Conservation (phyloP, 148 eudicot genomes). For the Cornus suecica region DNA sequence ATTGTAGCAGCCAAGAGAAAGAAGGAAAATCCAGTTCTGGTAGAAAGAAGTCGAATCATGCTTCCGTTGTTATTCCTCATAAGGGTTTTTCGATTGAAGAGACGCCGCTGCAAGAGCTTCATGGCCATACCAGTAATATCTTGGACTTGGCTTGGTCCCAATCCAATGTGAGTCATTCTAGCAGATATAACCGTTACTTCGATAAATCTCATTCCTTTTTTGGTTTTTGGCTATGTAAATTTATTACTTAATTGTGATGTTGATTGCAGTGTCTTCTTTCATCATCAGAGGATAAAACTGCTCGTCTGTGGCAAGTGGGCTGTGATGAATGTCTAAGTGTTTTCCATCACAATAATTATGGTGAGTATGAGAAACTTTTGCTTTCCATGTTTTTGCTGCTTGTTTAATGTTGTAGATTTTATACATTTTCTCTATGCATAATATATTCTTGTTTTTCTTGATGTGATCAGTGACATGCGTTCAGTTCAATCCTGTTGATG, state of each 20-base stretch:
- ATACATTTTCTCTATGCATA: background rate
- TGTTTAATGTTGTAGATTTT: background rate
- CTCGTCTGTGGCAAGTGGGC: slow-evolving; percentile 75
- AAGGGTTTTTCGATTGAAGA: slow-evolving; percentile 59
- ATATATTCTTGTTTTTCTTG: background rate
- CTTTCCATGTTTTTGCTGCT: background rate
- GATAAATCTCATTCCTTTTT: background rate
- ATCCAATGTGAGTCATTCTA: slow-evolving; percentile 54
- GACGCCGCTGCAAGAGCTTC: slow-evolving; percentile 56
- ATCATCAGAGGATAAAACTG: slow-evolving; percentile 78
- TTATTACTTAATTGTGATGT: background rate
- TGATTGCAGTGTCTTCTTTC: slow-evolving; percentile 70
- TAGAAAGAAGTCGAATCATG: slow-evolving; percentile 26
- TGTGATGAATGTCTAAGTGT: slow-evolving; percentile 52
- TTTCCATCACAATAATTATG: slow-evolving; percentile 65
- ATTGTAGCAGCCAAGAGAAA: background rate
- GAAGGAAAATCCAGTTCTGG: slow-evolving; percentile 14
- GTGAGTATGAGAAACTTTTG: slow-evolving; percentile 29
- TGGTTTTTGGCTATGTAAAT: background rate
- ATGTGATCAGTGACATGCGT: slow-evolving; percentile 67
- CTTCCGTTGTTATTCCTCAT: slow-evolving; percentile 51
- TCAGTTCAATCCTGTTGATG: slow-evolving; percentile 73
- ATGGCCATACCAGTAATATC: slow-evolving; percentile 63
- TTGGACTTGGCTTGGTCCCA: slow-evolving; percentile 83
- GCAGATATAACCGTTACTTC: too few species aligned